These are phyloP conservation scores for Podaxis mareebaensis DNA, from an alignment of 768 basidiomycete species.

Conservation along the genomic window DNA sequence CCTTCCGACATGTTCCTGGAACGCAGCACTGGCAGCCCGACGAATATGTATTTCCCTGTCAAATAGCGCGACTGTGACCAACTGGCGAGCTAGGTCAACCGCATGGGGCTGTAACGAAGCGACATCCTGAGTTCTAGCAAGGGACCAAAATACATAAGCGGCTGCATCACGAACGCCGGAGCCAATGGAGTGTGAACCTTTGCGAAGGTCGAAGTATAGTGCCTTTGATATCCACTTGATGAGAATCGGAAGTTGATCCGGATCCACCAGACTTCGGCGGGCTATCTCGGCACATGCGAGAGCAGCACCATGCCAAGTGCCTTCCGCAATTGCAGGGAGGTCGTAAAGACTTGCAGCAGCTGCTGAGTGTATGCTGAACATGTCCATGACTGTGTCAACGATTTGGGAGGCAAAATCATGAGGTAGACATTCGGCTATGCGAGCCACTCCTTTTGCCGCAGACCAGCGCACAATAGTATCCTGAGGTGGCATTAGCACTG, in stretches of 20 bases:
- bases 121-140: conserved; percentile 76
- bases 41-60: conserved; percentile 96
- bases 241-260: conserved; percentile 57
- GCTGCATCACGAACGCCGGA: conserved; percentile 94
- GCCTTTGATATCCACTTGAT: conserved; percentile 86
- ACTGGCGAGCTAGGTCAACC: conserved; percentile 59
- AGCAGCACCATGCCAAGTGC: conserved; percentile 94
- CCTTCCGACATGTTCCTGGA: conserved; percentile 95
- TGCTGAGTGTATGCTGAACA: conserved; percentile 78
- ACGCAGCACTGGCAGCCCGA: conserved; percentile 94
- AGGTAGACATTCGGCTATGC: conserved; percentile 81
- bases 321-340: conserved; percentile 76
- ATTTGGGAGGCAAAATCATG: conserved; percentile 75
- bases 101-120: conserved; percentile 62
- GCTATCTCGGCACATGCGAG: conserved; percentile 93
- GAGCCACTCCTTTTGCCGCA: conserved; percentile 87
- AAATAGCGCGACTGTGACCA: conserved; percentile 81
- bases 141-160: conserved; percentile 92
- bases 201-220: conserved; percentile 87
- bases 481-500: conserved; percentile 38
- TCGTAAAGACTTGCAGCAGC: conserved; percentile 66
- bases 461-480: conserved; percentile 96
- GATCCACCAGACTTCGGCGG: conserved; percentile 70
- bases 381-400: conserved; percentile 70
- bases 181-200: conserved; percentile 91